Evolutionary conservation across 176 grass and related monocot species (phyloP).

Genomic region (Bolboschoenus planiculmis): DNA sequence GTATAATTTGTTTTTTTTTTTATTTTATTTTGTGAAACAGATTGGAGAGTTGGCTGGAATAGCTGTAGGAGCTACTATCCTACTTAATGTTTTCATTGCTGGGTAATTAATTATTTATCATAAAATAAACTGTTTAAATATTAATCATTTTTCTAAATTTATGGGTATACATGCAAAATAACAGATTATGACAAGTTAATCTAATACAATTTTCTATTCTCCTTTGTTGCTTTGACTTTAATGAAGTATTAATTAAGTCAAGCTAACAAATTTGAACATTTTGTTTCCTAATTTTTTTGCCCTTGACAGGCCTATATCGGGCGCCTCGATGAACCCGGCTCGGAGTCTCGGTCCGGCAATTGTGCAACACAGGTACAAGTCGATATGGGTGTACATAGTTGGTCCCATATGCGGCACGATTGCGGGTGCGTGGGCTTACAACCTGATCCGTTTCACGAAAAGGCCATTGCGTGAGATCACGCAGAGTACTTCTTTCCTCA

Average conservation of each 20-base stretch:
- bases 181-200: neutral
- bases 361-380: conserved; percentile 38
- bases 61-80: conserved; percentile 62
- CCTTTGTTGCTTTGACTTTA: neutral
- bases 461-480: conserved; percentile 92
- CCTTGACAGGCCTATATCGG: conserved; percentile 51
- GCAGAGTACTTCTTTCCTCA: conserved; percentile 77
- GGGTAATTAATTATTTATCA: conserved; percentile 37
- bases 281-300: neutral
- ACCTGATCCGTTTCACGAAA: conserved; percentile 98
- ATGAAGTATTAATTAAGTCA: neutral
- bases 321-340: conserved; percentile 90
- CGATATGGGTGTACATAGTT: conserved; percentile 81
- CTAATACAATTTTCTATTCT: neutral
- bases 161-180: conserved; percentile 21
- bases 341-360: conserved; percentile 64
- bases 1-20: neutral
- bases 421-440: conserved; percentile 83
- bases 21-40: conserved; percentile 23
- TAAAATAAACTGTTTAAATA: neutral
- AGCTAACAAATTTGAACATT: neutral
- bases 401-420: conserved; percentile 55
- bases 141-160: neutral
- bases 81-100: conserved; percentile 63
- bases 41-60: conserved; percentile 72